Conservation (phyloP, 2,329 filamentous ascomycete species). For the Graphilbum ipis-grandicollis region DNA sequence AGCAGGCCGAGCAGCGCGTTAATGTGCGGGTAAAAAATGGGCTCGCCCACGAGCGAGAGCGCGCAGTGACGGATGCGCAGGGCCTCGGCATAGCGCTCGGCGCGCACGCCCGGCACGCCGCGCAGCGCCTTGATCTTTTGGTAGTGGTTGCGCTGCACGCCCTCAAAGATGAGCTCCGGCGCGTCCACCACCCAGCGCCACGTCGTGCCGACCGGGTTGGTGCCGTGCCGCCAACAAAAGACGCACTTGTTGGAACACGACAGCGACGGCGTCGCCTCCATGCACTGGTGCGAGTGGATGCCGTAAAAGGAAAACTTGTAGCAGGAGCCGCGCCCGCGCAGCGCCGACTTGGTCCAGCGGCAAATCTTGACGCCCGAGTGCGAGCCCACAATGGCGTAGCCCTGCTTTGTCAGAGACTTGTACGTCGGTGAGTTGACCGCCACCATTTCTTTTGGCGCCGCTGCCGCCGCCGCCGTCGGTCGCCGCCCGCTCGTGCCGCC, state of each 20-base stretch:
- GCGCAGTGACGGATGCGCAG: slow-evolving; percentile 91
- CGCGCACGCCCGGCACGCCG: slow-evolving; percentile 79
- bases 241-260: slow-evolving; percentile 98
- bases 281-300: slow-evolving; percentile 90
- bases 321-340: slow-evolving; percentile 83
- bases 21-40: slow-evolving; percentile 98
- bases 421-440: slow-evolving; percentile 81
- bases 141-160: slow-evolving; percentile 84
- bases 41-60: slow-evolving; percentile 80
- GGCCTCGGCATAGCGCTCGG: slow-evolving; percentile 82
- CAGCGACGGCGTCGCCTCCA: slow-evolving; percentile 92
- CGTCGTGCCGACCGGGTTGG: slow-evolving; percentile 88
- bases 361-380: slow-evolving; percentile 97
- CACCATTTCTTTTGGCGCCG: slow-evolving; percentile 74
- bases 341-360: slow-evolving; percentile 93
- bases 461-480: slow-evolving; percentile 15
- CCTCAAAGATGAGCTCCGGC: slow-evolving; percentile 74
- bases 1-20: slow-evolving; percentile 78
- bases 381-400: slow-evolving; percentile 85
- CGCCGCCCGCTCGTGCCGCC: slow-evolving; percentile 19
- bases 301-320: slow-evolving; percentile 98
- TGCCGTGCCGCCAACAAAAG: slow-evolving; percentile 97
- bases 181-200: slow-evolving; percentile 95
- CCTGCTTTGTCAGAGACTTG: slow-evolving; percentile 80
- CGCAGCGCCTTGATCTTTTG: slow-evolving; percentile 96